A percentile compares a stretch with the other conserved stretches of the same genome.
These are phyloP conservation scores for Coffea canephora DNA, from an alignment of 257 asterid genomes.

Conservation along the genomic window DNA sequence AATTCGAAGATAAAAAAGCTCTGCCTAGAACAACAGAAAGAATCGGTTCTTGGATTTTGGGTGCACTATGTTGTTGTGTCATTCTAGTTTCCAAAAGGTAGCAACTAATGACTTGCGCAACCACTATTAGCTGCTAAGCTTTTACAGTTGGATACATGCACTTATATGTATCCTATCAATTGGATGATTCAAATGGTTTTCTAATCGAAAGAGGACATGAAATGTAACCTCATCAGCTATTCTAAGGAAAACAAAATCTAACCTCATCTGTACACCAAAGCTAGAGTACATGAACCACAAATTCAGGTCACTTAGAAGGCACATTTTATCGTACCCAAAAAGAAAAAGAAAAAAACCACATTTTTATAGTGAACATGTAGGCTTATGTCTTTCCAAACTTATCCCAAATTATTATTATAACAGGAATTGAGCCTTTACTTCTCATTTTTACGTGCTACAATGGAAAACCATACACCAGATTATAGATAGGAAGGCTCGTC, in stretches of 20 bases:
- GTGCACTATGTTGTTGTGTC: not conserved
- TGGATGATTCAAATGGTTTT: not conserved
- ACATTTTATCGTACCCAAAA: no score
- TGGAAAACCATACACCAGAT: no score
- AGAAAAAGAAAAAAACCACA: no score
- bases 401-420: no score
- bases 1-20: constrained; percentile 4
- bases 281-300: not conserved
- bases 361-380: no score
- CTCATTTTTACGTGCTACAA: no score
- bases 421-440: no score
- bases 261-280: not conserved
- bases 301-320: no score
- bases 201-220: not conserved
- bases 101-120: not conserved
- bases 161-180: not conserved
- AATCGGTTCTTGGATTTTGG: not conserved
- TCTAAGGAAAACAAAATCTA: not conserved
- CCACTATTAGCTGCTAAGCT: not conserved
- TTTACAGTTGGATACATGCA: not conserved
- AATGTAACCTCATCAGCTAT: not conserved
- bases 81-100: not conserved
- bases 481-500: no score
- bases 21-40: not conserved
- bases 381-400: no score